Percentiles rank a stretch among this genome's conserved stretches.
These are phyloP conservation scores for Phytophthora brassicae DNA, from an alignment of 352 stramenopile genomes.

Conservation along the genomic window DNA sequence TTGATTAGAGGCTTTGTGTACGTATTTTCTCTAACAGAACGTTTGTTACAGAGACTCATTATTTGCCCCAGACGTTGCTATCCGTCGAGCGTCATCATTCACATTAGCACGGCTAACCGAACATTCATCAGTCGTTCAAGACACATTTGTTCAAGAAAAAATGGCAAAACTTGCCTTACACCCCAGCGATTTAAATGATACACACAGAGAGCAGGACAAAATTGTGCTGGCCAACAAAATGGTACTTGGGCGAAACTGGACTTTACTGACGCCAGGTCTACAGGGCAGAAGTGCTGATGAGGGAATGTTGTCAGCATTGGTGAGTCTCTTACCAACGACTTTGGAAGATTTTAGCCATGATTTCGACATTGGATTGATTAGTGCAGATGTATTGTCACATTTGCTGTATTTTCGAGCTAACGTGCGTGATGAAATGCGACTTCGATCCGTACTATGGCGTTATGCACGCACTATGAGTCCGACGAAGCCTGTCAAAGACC, in stretches of 20 bases:
- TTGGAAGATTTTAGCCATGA: not conserved
- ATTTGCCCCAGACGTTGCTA: constrained; percentile 6
- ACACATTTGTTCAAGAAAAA: constrained; percentile 38
- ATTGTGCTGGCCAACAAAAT: constrained; percentile 31
- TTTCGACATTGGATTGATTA: not conserved
- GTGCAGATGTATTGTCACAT: constrained; percentile 15
- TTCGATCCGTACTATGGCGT: constrained; percentile 16
- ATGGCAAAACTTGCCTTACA: constrained; percentile 16
- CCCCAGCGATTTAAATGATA: not conserved
- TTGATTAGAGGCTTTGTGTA: not conserved
- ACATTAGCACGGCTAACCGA: constrained; percentile 34
- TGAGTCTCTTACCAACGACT: not conserved
- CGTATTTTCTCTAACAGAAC: not conserved
- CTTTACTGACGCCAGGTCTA: constrained; percentile 28
- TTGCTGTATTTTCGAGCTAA: constrained; percentile 15
- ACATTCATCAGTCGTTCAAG: constrained; percentile 21
- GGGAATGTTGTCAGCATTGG: not conserved
- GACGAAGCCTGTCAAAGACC: constrained; percentile 1
- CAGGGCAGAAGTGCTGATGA: constrained; percentile 29
- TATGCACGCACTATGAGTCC: constrained; percentile 14
- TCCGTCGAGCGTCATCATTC: constrained; percentile 34
- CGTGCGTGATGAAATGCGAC: constrained; percentile 1
- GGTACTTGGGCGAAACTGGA: constrained; percentile 28
- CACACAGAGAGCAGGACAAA: constrained; percentile 5
- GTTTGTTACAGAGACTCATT: constrained; percentile 1